These are phyloP conservation scores for Cystobasidium slooffiae DNA, from an alignment of 1,284 basidiomycete genomes.

Conservation along the genomic window DNA sequence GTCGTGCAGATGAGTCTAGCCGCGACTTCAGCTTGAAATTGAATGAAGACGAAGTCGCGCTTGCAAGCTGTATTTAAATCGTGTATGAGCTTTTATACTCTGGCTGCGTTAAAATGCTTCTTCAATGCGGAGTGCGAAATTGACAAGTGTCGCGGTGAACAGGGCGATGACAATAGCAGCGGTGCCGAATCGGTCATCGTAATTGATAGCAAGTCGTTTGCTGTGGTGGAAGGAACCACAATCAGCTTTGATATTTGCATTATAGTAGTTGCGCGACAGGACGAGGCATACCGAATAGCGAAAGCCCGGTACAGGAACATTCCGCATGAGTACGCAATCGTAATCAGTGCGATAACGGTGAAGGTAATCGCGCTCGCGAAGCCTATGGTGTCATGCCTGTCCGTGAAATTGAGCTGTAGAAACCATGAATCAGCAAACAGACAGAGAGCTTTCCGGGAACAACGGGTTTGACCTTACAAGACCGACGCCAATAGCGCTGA, in stretches of 20 bases:
- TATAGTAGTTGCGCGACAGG: not conserved
- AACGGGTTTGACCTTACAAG: slow-evolving; percentile 59
- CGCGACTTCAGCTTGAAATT: too few relatives aligned
- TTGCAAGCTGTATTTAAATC: not conserved
- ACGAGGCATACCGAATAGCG: slow-evolving; percentile 64
- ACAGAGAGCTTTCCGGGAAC: slow-evolving; percentile 41
- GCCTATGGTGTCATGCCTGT: slow-evolving; percentile 15
- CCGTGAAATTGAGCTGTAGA: slow-evolving; percentile 14
- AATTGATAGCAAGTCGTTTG: slow-evolving; percentile 71
- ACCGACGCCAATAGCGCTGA: slow-evolving; percentile 84
- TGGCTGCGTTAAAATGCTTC: slow-evolving; percentile 50
- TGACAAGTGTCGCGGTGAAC: slow-evolving; percentile 72
- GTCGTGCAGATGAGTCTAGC: too few relatives aligned
- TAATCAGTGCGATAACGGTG: slow-evolving; percentile 83
- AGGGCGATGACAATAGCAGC: slow-evolving; percentile 74
- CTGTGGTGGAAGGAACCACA: slow-evolving; percentile 15
- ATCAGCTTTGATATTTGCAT: not conserved
- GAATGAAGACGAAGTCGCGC: too few relatives aligned
- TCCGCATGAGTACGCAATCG: slow-evolving; percentile 83
- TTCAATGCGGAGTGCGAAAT: slow-evolving; percentile 64
- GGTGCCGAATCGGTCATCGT: slow-evolving; percentile 83
- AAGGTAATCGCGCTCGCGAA: slow-evolving; percentile 61
- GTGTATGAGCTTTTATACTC: not conserved
- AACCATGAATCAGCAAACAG: not conserved
- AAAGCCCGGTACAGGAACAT: slow-evolving; percentile 86